A percentile compares a stretch with the other conserved stretches of the same genome.
These are phyloP conservation scores for Aspergillus brasiliensis DNA, from an alignment of 2,329 filamentous ascomycete species.

Conservation along the genomic window DNA sequence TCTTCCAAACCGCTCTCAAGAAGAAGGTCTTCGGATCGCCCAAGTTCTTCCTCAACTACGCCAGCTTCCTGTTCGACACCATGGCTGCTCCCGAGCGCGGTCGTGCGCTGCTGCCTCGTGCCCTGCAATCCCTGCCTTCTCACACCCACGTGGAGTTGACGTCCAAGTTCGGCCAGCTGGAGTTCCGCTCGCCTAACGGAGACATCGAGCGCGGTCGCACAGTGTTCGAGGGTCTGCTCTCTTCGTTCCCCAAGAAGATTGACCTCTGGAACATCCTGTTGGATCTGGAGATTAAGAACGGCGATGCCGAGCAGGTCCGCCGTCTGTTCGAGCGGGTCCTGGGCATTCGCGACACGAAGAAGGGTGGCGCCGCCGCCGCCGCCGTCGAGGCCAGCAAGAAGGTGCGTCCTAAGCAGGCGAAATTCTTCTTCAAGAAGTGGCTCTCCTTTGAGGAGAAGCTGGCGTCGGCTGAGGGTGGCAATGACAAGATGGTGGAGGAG, in stretches of 20 bases:
- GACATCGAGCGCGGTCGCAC: slow-evolving; percentile 90
- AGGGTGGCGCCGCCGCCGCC: slow-evolving; percentile 24
- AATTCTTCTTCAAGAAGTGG: slow-evolving; percentile 91
- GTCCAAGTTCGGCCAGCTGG: slow-evolving; percentile 84
- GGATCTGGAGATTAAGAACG: slow-evolving; percentile 72
- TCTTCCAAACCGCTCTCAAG: slow-evolving; percentile 85
- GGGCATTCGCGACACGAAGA: slow-evolving; percentile 35
- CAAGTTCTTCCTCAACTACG: slow-evolving; percentile 91
- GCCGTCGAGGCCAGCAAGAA: slow-evolving; percentile 53
- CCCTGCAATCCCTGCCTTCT: slow-evolving; percentile 76
- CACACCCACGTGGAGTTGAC: slow-evolving; percentile 73
- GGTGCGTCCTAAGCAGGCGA: slow-evolving; percentile 79
- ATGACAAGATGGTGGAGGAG: slow-evolving; percentile 68
- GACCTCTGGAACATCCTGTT: slow-evolving; percentile 93
- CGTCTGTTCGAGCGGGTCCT: slow-evolving; percentile 79
- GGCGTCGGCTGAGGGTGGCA: slow-evolving; percentile 53
- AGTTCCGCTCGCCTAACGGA: slow-evolving; percentile 81
- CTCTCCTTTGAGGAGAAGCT: slow-evolving; percentile 78
- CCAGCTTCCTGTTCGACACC: slow-evolving; percentile 83
- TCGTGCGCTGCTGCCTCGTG: slow-evolving; percentile 76
- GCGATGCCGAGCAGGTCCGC: slow-evolving; percentile 66
- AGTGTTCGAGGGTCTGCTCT: slow-evolving; percentile 85
- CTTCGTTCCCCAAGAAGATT: slow-evolving; percentile 82
- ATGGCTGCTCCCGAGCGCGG: slow-evolving; percentile 70
- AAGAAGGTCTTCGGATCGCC: slow-evolving; percentile 85